phyloP scores from a whole-genome alignment of 2,329 filamentous ascomycete species.

The Camptophora hylomeconis region DNA sequence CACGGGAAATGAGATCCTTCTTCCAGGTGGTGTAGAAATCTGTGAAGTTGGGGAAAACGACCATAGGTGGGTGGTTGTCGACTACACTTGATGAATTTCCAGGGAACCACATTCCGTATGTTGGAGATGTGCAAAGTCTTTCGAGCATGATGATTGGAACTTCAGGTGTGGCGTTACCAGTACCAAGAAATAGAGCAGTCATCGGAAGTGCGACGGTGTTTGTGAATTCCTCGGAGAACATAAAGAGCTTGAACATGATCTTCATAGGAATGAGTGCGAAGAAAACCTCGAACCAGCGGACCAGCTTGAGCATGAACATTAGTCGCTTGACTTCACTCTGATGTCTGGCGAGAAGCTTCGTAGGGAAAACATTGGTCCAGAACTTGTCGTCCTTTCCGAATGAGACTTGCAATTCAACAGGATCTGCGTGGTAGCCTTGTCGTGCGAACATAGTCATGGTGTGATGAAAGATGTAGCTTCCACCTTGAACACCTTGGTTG shows the following conservation, averaged over 20 bases:
- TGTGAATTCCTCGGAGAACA: slow-evolving; percentile 56
- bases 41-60: slow-evolving; percentile 48
- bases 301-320: slow-evolving; percentile 39
- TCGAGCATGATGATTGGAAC: slow-evolving; percentile 57
- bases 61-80: slow-evolving; percentile 42
- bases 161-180: slow-evolving; percentile 60
- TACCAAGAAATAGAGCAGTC: slow-evolving; percentile 60
- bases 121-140: slow-evolving; percentile 44
- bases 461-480: slow-evolving; percentile 48
- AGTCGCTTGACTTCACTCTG: slow-evolving; percentile 43
- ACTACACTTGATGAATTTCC: slow-evolving; percentile 34
- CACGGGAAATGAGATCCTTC: slow-evolving; percentile 36
- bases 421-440: slow-evolving; percentile 44
- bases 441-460: slow-evolving; percentile 48
- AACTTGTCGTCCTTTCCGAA: slow-evolving; percentile 49
- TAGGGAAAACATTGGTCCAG: slow-evolving; percentile 51
- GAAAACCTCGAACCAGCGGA: slow-evolving; percentile 42
- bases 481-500: slow-evolving; percentile 50
- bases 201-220: slow-evolving; percentile 60
- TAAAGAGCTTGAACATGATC: slow-evolving; percentile 52
- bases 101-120: slow-evolving; percentile 50
- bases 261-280: slow-evolving; percentile 48
- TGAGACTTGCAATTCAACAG: slow-evolving; percentile 45
- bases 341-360: slow-evolving; percentile 41
- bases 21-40: slow-evolving; percentile 46